Evolutionary conservation across 352 stramenopile species (phyloP).

Genomic region (Peronospora tabacina): DNA sequence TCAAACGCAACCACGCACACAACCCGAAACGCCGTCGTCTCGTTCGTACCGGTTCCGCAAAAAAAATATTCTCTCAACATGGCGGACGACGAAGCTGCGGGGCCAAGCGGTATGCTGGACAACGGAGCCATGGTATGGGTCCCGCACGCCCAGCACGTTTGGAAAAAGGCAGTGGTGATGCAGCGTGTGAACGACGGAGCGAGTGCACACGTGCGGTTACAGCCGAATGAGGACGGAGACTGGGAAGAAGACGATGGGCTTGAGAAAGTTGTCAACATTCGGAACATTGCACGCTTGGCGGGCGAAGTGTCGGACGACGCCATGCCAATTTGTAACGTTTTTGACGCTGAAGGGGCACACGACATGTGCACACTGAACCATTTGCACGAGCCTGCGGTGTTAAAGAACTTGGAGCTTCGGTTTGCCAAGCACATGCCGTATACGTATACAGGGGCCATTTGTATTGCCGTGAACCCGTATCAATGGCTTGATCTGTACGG

Average conservation of each 20-base stretch:
- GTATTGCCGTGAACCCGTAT: conserved; percentile 76
- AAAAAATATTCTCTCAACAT: too few relatives aligned
- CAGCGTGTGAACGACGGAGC: conserved; percentile 40
- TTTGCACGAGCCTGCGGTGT: conserved; percentile 65
- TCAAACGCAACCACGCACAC: too few relatives aligned
- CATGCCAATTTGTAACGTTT: conserved; percentile 82
- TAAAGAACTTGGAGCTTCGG: conserved; percentile 70
- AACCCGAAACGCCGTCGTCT: too few relatives aligned
- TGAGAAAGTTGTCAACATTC: conserved; percentile 53
- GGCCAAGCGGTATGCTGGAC: conserved; percentile 36
- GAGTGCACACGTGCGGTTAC: conserved; percentile 52
- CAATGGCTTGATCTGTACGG: conserved; percentile 76
- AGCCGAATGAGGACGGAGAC: conserved; percentile 45
- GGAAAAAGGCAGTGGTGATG: conserved; percentile 71
- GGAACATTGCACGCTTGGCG: conserved; percentile 53
- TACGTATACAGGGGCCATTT: conserved; percentile 78
- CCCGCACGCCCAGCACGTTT: conserved; percentile 63
- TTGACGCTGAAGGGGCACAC: conserved; percentile 49
- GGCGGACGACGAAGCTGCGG: conserved; percentile 26
- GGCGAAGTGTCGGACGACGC: conserved; percentile 67
- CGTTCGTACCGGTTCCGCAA: too few relatives aligned
- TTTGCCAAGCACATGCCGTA: conserved; percentile 67
- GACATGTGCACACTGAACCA: conserved; percentile 82
- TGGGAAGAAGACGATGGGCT: conserved; percentile 55
- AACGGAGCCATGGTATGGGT: conserved; percentile 75